A percentile compares a stretch with the other conserved stretches of the same genome.
Conservation (phyloP, 2,329 filamentous ascomycete genomes). For the Ilyonectria sp. region DNA sequence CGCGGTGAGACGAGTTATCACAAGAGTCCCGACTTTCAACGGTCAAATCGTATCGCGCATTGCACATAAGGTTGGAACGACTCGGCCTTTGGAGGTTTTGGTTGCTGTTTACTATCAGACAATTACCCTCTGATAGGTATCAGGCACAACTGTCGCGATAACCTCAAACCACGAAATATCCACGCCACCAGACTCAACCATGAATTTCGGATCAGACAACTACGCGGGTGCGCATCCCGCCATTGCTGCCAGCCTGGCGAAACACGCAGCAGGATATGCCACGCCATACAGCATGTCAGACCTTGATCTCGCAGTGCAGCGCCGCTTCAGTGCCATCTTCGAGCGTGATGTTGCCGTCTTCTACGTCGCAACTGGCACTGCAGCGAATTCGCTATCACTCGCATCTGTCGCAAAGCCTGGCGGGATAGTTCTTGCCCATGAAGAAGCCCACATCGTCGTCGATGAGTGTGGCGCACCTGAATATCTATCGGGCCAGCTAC, state of each 20-base stretch:
- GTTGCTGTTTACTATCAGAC: too few species aligned
- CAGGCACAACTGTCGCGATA: background rate
- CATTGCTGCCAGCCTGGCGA: conserved; percentile 13
- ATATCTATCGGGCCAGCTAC: background rate
- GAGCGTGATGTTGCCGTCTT: conserved; percentile 13
- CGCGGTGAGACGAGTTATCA: too few species aligned
- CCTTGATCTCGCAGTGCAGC: conserved; percentile 6
- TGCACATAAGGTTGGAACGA: too few species aligned
- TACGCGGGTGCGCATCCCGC: conserved; percentile 16
- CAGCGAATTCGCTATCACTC: conserved; percentile 12
- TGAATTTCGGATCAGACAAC: conserved; percentile 19
- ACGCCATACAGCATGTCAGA: conserved; percentile 10
- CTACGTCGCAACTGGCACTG: conserved; percentile 18
- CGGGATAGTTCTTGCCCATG: conserved; percentile 12
- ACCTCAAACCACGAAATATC: background rate
- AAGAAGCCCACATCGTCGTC: conserved; percentile 3
- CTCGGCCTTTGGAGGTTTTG: too few species aligned
- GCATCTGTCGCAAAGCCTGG: conserved; percentile 12
- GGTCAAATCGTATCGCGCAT: too few species aligned
- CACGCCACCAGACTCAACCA: background rate
- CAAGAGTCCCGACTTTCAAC: too few species aligned
- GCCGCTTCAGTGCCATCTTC: conserved; percentile 10
- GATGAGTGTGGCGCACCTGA: conserved; percentile 23
- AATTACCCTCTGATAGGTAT: too few species aligned
- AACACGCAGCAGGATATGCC: conserved; percentile 7